A percentile compares a stretch with the other conserved stretches of the same genome.
Evolutionary conservation across 75 land plant genomes (phyloP).

Genomic region (Pseudotsuga menziesii): DNA sequence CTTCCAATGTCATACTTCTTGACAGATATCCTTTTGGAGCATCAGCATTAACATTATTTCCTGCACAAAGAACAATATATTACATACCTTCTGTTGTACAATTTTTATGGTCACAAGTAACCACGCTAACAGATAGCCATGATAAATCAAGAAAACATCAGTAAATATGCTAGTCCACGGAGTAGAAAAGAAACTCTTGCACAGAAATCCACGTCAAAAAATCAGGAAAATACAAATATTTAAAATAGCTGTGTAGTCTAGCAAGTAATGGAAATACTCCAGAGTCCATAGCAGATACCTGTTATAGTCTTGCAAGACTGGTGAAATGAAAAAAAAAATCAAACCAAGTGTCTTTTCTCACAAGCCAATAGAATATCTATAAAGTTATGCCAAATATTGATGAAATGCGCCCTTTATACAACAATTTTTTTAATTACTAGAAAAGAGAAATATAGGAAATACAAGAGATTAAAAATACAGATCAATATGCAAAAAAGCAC

Average conservation of each 20-base stretch:
- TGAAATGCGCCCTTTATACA: background rate
- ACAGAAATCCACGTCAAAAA: background rate
- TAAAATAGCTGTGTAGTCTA: background rate
- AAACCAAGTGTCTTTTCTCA: background rate
- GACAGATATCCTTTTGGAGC: background rate
- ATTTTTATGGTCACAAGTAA: background rate
- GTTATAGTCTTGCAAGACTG: background rate
- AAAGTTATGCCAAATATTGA: background rate
- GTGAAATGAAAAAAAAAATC: no score
- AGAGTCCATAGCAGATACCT: background rate
- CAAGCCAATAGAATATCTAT: background rate
- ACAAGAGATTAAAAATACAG: no score
- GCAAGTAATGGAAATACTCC: background rate
- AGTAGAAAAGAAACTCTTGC: no score
- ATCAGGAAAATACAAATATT: background rate
- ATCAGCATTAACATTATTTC: background rate
- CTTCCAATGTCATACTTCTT: conserved; percentile 23
- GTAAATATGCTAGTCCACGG: no score
- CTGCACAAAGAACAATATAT: background rate
- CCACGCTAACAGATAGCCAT: background rate
- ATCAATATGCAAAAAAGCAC: no score
- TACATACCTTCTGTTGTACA: background rate
- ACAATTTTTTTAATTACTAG: no score
- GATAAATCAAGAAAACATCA: no score
- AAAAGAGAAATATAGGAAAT: no score